Conservation (phyloP, 176 grass and related monocot genomes). For the Carex scoparia region DNA sequence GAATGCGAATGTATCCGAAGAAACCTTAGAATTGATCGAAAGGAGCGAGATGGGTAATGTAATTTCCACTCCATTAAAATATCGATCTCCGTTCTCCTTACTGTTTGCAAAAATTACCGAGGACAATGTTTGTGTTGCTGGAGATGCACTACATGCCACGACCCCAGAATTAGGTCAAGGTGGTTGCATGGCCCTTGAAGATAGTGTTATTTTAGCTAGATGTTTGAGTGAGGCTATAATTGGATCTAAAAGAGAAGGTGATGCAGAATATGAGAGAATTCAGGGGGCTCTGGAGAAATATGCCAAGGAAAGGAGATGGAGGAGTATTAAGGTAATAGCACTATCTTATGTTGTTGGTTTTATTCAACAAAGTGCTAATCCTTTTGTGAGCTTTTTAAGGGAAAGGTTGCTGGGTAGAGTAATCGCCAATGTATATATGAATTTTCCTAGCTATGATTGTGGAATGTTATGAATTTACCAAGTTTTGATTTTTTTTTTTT, state of each 20-base stretch:
- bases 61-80: conserved; percentile 41
- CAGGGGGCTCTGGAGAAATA: conserved; percentile 37
- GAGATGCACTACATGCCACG: conserved; percentile 82
- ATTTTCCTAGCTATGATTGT: background rate
- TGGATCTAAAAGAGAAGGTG: background rate
- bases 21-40: conserved; percentile 33
- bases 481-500: background rate
- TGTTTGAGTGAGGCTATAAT: conserved; percentile 49
- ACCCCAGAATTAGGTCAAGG: conserved; percentile 78
- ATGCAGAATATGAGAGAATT: conserved; percentile 28
- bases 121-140: conserved; percentile 55
- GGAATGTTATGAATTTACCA: background rate
- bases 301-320: conserved; percentile 51
- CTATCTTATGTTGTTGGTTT: conserved; percentile 36
- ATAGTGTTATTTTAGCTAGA: conserved; percentile 43
- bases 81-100: conserved; percentile 52
- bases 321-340: conserved; percentile 35
- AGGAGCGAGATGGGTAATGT: conserved; percentile 43
- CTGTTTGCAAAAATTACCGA: conserved; percentile 30
- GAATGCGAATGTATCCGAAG: conserved; percentile 18
- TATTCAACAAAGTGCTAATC: conserved; percentile 32
- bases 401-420: conserved; percentile 22
- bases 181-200: conserved; percentile 76
- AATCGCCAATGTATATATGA: background rate
- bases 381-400: conserved; percentile 36